These are phyloP conservation scores for Ambrosiella cleistominuta DNA, from an alignment of 2,329 filamentous ascomycete genomes.

Conservation along the genomic window DNA sequence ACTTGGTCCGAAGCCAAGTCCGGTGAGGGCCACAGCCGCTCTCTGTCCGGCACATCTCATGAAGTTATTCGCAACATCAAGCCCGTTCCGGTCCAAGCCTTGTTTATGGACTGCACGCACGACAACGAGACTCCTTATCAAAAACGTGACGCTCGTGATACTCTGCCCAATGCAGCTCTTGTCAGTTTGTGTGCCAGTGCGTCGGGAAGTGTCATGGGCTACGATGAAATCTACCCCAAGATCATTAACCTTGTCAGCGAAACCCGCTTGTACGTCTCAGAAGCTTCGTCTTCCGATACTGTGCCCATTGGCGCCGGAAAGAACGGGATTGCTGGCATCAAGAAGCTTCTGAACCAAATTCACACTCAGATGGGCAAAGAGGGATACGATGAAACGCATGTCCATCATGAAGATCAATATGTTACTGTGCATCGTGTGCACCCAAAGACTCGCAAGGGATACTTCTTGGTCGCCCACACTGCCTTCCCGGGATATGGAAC, in stretches of 20 bases:
- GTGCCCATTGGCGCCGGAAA: conserved; percentile 53
- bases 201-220: conserved; percentile 91
- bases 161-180: conserved; percentile 79
- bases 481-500: conserved; percentile 84
- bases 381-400: conserved; percentile 84
- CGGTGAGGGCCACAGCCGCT: neutral
- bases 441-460: conserved; percentile 77
- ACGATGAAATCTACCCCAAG: conserved; percentile 88
- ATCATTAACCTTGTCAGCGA: conserved; percentile 89
- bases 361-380: conserved; percentile 93
- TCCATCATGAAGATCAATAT: conserved; percentile 91
- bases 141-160: conserved; percentile 86
- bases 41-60: conserved; percentile 23
- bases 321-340: conserved; percentile 74
- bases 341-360: conserved; percentile 85
- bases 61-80: conserved; percentile 68
- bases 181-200: conserved; percentile 93
- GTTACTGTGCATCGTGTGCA: conserved; percentile 93
- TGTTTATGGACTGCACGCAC: conserved; percentile 99
- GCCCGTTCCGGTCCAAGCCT: conserved; percentile 71
- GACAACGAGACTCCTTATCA: conserved; percentile 95
- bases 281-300: conserved; percentile 43
- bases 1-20: conserved; percentile 36
- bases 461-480: conserved; percentile 90
- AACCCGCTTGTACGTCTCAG: conserved; percentile 63